Percentiles rank a stretch among this genome's conserved stretches.
Conservation (phyloP, 257 asterid species). For the Henckelia pumila region DNA sequence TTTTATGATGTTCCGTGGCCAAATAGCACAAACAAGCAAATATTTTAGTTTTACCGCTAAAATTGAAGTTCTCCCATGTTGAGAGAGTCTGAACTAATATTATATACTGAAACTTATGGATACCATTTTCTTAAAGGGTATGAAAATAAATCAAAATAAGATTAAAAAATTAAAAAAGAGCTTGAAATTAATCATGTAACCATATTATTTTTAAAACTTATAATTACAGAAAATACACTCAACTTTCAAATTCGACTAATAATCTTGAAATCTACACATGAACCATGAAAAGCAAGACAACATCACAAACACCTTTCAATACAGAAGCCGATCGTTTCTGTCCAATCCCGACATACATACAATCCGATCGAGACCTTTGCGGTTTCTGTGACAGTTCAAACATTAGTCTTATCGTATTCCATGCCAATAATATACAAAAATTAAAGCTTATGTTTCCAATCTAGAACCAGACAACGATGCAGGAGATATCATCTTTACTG, state of each 20-base stretch:
- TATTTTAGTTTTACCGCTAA: too few species aligned
- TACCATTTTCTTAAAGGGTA: too few species aligned
- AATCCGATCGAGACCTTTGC: conserved; percentile 3
- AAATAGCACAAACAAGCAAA: too few species aligned
- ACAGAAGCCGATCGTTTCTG: too few species aligned
- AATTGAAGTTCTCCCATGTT: too few species aligned
- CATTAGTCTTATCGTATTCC: conserved; percentile 22
- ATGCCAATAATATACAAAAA: conserved; percentile 34
- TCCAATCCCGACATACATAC: background rate
- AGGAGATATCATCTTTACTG: conserved; percentile 90
- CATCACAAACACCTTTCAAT: conserved; percentile 29
- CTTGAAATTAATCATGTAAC: background rate
- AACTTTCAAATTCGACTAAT: conserved; percentile 2
- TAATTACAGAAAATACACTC: background rate
- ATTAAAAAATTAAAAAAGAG: background rate
- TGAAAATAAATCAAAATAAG: too few species aligned
- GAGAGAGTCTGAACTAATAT: too few species aligned
- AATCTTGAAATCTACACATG: conserved; percentile 41
- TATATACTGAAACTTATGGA: too few species aligned
- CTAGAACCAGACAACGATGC: conserved; percentile 80
- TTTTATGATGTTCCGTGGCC: too few species aligned
- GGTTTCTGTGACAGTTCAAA: conserved; percentile 22
- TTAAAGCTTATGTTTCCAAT: conserved; percentile 24
- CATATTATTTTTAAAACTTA: too few species aligned
- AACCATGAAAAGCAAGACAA: conserved; percentile 24